A percentile compares a stretch with the other conserved stretches of the same genome.
These are phyloP conservation scores for Gynandropsis gynandra DNA, from an alignment of 345 rosid genomes.

Conservation along the genomic window DNA sequence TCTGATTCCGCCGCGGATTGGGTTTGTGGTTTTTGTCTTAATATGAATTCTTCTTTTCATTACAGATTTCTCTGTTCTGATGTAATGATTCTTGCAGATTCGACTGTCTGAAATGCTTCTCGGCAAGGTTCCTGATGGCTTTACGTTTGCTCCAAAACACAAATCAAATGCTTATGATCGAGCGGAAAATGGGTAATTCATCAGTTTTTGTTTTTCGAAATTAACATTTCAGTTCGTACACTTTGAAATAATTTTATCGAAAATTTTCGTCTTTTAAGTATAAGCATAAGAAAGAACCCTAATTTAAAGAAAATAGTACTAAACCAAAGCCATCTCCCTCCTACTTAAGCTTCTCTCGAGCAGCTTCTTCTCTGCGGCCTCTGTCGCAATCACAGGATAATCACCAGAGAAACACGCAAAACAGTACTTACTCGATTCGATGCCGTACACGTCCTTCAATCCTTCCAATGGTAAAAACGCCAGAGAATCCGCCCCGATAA, in stretches of 20 bases:
- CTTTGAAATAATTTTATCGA: no score
- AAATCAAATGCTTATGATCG: conserved; percentile 86
- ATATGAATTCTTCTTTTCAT: neutral
- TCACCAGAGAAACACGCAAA: conserved; percentile 81
- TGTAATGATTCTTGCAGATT: conserved; percentile 35
- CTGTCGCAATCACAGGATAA: conserved; percentile 52
- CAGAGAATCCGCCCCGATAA: conserved; percentile 62
- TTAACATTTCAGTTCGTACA: no score
- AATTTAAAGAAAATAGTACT: no score
- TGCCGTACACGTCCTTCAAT: conserved; percentile 45
- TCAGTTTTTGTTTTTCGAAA: neutral
- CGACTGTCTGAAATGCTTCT: conserved; percentile 88
- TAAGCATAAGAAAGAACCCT: no score
- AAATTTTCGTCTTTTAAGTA: no score
- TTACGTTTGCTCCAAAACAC: conserved; percentile 89
- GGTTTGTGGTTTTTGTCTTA: conserved; percentile 38
- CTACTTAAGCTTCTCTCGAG: conserved; percentile 46
- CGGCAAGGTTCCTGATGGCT: conserved; percentile 86
- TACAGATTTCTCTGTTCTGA: neutral
- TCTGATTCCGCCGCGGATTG: conserved; percentile 97
- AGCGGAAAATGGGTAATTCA: conserved; percentile 75
- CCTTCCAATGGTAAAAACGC: conserved; percentile 61
- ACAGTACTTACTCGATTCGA: conserved; percentile 44
- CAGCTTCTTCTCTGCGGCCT: conserved; percentile 47
- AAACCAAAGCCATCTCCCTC: no score